phyloP scores from a whole-genome alignment of 768 basidiomycete species.

The Lactifluus rugatus region DNA sequence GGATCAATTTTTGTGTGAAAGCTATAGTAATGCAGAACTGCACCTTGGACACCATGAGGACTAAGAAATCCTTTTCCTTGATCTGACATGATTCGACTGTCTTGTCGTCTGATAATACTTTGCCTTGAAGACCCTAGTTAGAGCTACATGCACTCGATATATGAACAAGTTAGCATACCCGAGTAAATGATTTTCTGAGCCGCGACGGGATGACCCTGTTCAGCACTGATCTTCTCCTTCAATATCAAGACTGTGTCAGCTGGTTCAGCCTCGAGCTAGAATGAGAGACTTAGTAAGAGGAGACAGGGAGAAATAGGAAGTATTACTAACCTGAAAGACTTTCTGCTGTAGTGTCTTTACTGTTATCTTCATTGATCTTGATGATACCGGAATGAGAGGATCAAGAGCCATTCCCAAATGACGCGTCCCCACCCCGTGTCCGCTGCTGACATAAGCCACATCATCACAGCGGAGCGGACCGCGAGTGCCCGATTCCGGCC shows the following conservation, averaged over 20 bases:
- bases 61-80: conserved; percentile 98
- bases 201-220: conserved; percentile 64
- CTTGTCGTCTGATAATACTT: conserved; percentile 83
- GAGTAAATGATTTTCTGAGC: conserved; percentile 93
- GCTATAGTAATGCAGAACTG: conserved; percentile 11
- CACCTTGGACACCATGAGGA: conserved; percentile 98
- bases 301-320: not conserved
- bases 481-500: too few species aligned
- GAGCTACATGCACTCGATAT: conserved; percentile 5
- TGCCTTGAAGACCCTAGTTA: conserved; percentile 44
- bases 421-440: not conserved
- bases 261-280: conserved; percentile 67
- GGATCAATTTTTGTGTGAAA: not conserved
- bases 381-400: not conserved
- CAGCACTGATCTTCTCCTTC: conserved; percentile 73
- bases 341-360: conserved; percentile 94
- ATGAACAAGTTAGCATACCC: conserved; percentile 39
- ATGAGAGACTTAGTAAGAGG: not conserved
- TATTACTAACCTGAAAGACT: conserved; percentile 58
- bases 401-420: not conserved
- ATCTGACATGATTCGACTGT: conserved; percentile 80
- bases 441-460: not conserved
- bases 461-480: not conserved
- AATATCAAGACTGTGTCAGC: conserved; percentile 65
- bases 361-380: conserved; percentile 72